Base-by-base conservation (phyloP, 2,329 filamentous ascomycete species). In the Pyricularia grisea region DNA sequence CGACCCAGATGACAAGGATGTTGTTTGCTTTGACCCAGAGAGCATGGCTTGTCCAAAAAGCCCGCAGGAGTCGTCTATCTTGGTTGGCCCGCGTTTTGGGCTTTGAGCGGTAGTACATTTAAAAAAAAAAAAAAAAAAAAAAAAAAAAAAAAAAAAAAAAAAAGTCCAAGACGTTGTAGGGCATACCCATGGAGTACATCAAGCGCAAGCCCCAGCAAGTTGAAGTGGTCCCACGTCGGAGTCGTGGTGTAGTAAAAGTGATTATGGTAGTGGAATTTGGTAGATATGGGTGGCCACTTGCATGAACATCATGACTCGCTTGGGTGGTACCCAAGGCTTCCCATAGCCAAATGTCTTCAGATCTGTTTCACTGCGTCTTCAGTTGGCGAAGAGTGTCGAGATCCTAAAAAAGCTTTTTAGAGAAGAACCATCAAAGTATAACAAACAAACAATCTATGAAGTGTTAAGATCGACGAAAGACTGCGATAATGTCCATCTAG, bases 221-320 rank as follows among this genome's bases (percentile, higher is more conserved):
- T 28, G 25, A 17, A 5, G 25, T 30, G 60, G 60, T 30, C 30
- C 42, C 42, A 7, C 10, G 5, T 30, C 3, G 25, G 14, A 14
- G 4, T 63, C 28, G 60, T 14, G 25, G 25, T 23, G 60, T 30
- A 14, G 60, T 28, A 9, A 10, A 28, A 28, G 60, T 63, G 12
- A 12, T 63, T 9, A 28, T 63, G 60, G 27, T 30, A 9, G 60
- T 27, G 6, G 10, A 28, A 27, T 25, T 25, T 63, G 58, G 10
- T 14, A 25, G 58, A 28, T 25, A 25, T 28, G 58, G 23, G 58
- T 61, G 58, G 25, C 42, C 42, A 55, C 23, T 63, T 4, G 60
- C 60, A 63, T 63, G 60, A 63, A 63, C 60, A 63, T 12, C 60
- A 63, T 63, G 60, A 63, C 60, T 63, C 60, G 60, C 60, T 28